These are phyloP conservation scores for Hysterium pulicare DNA, from an alignment of 2,329 filamentous ascomycete species.

Conservation along the genomic window DNA sequence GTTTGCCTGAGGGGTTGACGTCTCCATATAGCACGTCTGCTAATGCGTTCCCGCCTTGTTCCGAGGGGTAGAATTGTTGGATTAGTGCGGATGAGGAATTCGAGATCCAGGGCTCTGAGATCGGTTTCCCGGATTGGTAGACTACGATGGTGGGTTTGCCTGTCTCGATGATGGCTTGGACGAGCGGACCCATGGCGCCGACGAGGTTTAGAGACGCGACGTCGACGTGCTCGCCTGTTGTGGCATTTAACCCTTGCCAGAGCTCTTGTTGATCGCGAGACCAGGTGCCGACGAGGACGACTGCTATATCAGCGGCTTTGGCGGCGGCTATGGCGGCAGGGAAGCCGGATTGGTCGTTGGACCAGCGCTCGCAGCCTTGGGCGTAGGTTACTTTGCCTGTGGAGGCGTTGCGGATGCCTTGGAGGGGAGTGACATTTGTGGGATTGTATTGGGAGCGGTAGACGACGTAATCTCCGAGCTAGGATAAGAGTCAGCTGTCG, in stretches of 20 bases:
- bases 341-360: constrained; percentile 65
- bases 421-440: constrained; percentile 65
- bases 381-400: constrained; percentile 63
- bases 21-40: constrained; percentile 62
- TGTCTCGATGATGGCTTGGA: constrained; percentile 64
- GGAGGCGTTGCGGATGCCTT: constrained; percentile 60
- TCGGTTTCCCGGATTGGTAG: constrained; percentile 66
- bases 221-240: constrained; percentile 72
- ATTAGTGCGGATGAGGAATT: constrained; percentile 62
- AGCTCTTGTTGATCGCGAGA: constrained; percentile 69
- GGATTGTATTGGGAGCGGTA: constrained; percentile 55
- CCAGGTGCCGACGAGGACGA: constrained; percentile 75
- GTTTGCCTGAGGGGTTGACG: constrained; percentile 63
- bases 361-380: constrained; percentile 71
- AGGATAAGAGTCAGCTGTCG: constrained; percentile 1
- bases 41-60: constrained; percentile 64
- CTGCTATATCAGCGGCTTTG: constrained; percentile 64
- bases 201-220: constrained; percentile 62
- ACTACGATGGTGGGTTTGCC: constrained; percentile 66
- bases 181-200: constrained; percentile 65
- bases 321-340: constrained; percentile 63
- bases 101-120: constrained; percentile 71
- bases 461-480: constrained; percentile 73
- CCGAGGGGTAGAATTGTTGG: constrained; percentile 72
- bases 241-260: constrained; percentile 68